A percentile compares a stretch with the other conserved stretches of the same genome.
These are phyloP conservation scores for Thalassiosira profunda DNA, from an alignment of 108 stramenopile genomes.

Conservation along the genomic window DNA sequence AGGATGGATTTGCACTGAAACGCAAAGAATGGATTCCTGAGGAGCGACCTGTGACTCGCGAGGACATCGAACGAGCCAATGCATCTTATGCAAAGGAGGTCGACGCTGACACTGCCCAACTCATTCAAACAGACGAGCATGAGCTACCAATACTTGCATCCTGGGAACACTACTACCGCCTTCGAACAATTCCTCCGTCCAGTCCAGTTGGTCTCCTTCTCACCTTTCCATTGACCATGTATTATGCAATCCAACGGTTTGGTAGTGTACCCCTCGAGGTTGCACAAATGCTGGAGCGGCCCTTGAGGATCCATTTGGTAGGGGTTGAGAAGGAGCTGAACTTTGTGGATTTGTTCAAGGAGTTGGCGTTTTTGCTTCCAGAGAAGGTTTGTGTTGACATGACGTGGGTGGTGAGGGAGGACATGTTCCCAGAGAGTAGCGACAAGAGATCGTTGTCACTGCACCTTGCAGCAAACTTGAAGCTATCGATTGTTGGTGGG, in stretches of 20 bases:
- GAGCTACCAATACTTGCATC: slow-evolving; percentile 54
- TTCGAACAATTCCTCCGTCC: slow-evolving; percentile 59
- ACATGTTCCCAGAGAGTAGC: slow-evolving; percentile 73
- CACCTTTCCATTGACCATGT: slow-evolving; percentile 87
- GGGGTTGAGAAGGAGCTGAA: slow-evolving; percentile 92
- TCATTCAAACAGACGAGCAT: slow-evolving; percentile 30
- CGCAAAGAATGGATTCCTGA: slow-evolving; percentile 58
- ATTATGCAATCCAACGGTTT: slow-evolving; percentile 69
- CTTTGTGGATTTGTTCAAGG: slow-evolving; percentile 86
- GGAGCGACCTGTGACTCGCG: slow-evolving; percentile 39
- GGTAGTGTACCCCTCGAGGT: slow-evolving; percentile 82
- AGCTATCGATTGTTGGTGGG: slow-evolving; percentile 60
- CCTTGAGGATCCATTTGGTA: slow-evolving; percentile 80
- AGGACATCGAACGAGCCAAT: slow-evolving; percentile 25
- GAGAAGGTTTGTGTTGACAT: slow-evolving; percentile 71
- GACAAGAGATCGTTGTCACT: slow-evolving; percentile 34
- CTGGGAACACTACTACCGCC: slow-evolving; percentile 83
- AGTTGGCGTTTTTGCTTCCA: slow-evolving; percentile 73
- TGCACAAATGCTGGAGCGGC: slow-evolving; percentile 75
- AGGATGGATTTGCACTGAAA: slow-evolving; percentile 68
- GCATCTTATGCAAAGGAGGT: not conserved
- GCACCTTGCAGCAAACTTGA: slow-evolving; percentile 50
- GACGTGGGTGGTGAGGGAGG: slow-evolving; percentile 77
- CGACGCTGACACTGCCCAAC: slow-evolving; percentile 9
- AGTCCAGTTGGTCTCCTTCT: slow-evolving; percentile 78